A percentile compares a stretch with the other conserved stretches of the same genome.
phyloP scores from a whole-genome alignment of 1,284 basidiomycete genomes.

The Marasmius tenuissimus region DNA sequence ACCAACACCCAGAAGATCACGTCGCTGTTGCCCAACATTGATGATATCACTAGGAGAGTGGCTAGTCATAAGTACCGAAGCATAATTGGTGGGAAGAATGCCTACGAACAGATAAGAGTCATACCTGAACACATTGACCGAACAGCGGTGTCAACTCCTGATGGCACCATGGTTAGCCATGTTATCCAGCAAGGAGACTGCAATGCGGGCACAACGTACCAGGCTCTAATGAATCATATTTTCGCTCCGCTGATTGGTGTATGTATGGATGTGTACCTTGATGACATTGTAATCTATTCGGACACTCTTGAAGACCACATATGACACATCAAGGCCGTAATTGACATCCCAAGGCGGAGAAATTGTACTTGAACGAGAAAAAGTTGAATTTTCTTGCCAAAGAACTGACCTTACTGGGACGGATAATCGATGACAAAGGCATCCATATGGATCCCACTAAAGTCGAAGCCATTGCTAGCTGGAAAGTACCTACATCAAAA shows the following conservation, averaged over 20 bases:
- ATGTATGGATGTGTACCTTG: conserved; percentile 24
- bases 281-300: conserved; percentile 20
- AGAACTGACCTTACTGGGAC: conserved; percentile 23
- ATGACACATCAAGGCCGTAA: conserved; percentile 17
- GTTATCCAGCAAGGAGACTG: conserved; percentile 30
- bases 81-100: conserved; percentile 26
- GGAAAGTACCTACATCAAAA: conserved; percentile 16
- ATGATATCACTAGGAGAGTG: conserved; percentile 27
- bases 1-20: conserved; percentile 20
- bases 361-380: conserved; percentile 4
- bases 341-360: conserved; percentile 20
- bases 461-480: conserved; percentile 17
- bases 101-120: conserved; percentile 30
- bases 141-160: conserved; percentile 19
- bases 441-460: conserved; percentile 25
- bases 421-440: conserved; percentile 19
- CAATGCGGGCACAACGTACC: conserved; percentile 25
- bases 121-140: conserved; percentile 24
- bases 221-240: conserved; percentile 26
- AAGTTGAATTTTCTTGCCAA: conserved; percentile 18
- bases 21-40: conserved; percentile 11
- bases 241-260: conserved; percentile 25
- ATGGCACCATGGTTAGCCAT: conserved; percentile 28
- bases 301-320: conserved; percentile 26
- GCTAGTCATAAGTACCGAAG: conserved; percentile 27